Evolutionary conservation across 176 grass and related monocot genomes (phyloP).

Genomic region (Zoysia pacifica): DNA sequence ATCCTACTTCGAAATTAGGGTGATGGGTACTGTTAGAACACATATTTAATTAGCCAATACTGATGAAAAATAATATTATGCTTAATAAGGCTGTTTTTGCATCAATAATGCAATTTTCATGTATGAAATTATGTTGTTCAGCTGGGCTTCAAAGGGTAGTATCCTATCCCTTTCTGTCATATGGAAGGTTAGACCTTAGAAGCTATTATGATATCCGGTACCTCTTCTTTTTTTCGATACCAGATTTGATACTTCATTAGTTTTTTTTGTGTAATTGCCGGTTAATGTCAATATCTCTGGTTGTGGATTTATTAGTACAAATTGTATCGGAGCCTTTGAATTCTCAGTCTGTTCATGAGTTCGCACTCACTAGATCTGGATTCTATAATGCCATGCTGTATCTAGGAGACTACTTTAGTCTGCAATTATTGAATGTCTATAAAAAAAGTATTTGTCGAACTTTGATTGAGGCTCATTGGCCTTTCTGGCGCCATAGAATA

Average conservation of each 20-base stretch:
- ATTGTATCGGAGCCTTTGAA: background rate
- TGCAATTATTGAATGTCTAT: background rate
- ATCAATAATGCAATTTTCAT: background rate
- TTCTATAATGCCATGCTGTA: background rate
- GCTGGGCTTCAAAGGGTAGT: background rate
- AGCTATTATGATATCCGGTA: background rate
- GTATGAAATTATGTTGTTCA: background rate
- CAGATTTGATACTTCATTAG: background rate
- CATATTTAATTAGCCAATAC: background rate
- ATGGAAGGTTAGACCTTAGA: background rate
- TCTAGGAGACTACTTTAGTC: background rate
- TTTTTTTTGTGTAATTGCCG: background rate
- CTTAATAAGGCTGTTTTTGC: background rate
- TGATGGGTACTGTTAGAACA: background rate
- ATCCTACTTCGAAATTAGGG: background rate
- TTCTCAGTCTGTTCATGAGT: background rate
- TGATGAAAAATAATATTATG: background rate
- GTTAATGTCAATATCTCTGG: background rate
- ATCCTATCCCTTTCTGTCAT: background rate
- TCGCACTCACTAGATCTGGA: background rate
- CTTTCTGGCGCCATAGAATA: background rate
- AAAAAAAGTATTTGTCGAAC: background rate
- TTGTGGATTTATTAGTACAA: background rate
- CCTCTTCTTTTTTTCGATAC: background rate
- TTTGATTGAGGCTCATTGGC: background rate